These are phyloP conservation scores for Diutina rugosa DNA, from an alignment of 1,139 yeast species.

Conservation along the genomic window DNA sequence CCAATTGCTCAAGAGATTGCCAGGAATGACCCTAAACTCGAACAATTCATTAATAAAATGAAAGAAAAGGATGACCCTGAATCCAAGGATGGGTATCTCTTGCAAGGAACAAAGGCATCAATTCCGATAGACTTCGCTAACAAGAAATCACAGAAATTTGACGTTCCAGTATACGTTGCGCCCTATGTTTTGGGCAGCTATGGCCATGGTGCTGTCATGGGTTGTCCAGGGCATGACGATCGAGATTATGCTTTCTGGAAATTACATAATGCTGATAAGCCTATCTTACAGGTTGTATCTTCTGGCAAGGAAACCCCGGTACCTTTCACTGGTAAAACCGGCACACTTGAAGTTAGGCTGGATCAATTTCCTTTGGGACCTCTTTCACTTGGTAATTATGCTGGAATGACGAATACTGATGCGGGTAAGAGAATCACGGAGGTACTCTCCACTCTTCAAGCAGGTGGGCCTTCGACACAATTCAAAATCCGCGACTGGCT, in stretches of 20 bases:
- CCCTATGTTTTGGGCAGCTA: constrained; percentile 78
- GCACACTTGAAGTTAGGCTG: not conserved
- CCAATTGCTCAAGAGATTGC: constrained; percentile 35
- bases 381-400: constrained; percentile 30
- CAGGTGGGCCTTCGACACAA: constrained; percentile 40
- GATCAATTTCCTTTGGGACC: not conserved
- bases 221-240: constrained; percentile 88
- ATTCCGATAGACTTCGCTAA: constrained; percentile 40
- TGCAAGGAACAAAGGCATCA: constrained; percentile 34
- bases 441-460: constrained; percentile 18
- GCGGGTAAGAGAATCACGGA: constrained; percentile 41
- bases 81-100: constrained; percentile 51
- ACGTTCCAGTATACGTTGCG: constrained; percentile 72
- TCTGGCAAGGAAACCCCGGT: not conserved
- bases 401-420: constrained; percentile 33
- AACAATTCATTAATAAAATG: constrained; percentile 26
- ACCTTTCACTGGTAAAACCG: not conserved
- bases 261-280: constrained; percentile 35
- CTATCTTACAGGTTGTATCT: constrained; percentile 13
- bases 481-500: constrained; percentile 83
- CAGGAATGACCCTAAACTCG: constrained; percentile 23
- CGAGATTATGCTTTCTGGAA: constrained; percentile 78
- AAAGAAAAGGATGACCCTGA: constrained; percentile 14
- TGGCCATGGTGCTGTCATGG: constrained; percentile 95
- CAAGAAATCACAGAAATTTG: constrained; percentile 9